A percentile compares a stretch with the other conserved stretches of the same genome.
Evolutionary conservation across 345 rosid species (phyloP).

Genomic region (Brassica juncea): DNA sequence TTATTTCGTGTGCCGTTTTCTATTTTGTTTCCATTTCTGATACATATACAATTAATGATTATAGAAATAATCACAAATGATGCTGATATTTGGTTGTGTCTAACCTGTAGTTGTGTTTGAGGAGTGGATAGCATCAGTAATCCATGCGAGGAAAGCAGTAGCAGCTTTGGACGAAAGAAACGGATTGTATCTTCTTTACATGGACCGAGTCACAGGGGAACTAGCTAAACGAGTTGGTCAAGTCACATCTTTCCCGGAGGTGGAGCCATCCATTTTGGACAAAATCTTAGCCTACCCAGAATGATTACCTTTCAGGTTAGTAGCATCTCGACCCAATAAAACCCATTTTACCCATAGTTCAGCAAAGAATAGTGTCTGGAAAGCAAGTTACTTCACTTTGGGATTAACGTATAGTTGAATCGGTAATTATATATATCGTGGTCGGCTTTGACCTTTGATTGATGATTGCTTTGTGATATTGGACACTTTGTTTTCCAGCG

Average conservation of each 20-base stretch:
- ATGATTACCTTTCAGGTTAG: constrained; percentile 18
- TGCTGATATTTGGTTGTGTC: constrained; percentile 9
- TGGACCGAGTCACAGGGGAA: constrained; percentile 74
- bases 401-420: constrained; percentile 15
- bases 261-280: constrained; percentile 53
- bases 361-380: constrained; percentile 17
- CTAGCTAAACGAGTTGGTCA: constrained; percentile 63
- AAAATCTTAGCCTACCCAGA: constrained; percentile 33
- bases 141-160: constrained; percentile 66
- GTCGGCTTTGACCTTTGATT: constrained; percentile 8
- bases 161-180: constrained; percentile 70
- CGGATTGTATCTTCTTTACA: constrained; percentile 69
- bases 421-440: constrained; percentile 1
- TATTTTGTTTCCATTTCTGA: neutral
- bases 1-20: neutral
- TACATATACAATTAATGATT: neutral
- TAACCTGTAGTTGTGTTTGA: constrained; percentile 59
- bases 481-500: neutral
- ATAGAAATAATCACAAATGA: neutral
- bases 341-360: neutral
- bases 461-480: constrained; percentile 11
- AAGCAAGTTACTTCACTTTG: constrained; percentile 20
- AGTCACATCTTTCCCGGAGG: constrained; percentile 50
- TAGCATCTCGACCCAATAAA: neutral
- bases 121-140: constrained; percentile 69